Percentiles rank a stretch among this genome's conserved stretches.
These are phyloP conservation scores for Sugiyamaella xylanicola DNA, from an alignment of 1,139 yeast genomes.

Conservation along the genomic window DNA sequence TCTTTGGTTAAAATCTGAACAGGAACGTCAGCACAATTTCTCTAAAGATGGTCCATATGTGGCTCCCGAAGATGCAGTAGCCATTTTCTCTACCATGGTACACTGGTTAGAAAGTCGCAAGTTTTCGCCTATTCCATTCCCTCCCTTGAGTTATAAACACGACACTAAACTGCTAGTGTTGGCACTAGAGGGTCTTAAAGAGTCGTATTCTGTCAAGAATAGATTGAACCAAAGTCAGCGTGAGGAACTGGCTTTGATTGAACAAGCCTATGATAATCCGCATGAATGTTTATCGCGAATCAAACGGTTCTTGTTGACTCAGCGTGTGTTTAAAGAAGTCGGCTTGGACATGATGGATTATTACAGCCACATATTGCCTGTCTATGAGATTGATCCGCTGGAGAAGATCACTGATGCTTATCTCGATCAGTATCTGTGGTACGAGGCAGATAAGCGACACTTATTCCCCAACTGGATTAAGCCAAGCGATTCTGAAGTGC, in stretches of 20 bases:
- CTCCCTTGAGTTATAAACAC: slow-evolving; percentile 88
- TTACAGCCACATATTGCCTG: slow-evolving; percentile 81
- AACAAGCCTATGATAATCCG: slow-evolving; percentile 96
- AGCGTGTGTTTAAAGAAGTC: slow-evolving; percentile 89
- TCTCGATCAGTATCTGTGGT: slow-evolving; percentile 94
- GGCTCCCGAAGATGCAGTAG: slow-evolving; percentile 84
- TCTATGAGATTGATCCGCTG: slow-evolving; percentile 83
- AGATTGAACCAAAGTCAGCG: slow-evolving; percentile 84
- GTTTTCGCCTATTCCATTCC: slow-evolving; percentile 89
- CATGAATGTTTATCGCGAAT: slow-evolving; percentile 87
- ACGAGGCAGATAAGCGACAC: slow-evolving; percentile 84
- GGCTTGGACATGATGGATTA: slow-evolving; percentile 91
- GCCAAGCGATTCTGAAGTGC: slow-evolving; percentile 92
- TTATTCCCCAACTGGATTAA: slow-evolving; percentile 96
- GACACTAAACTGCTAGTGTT: slow-evolving; percentile 87
- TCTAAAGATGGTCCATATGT: slow-evolving; percentile 88
- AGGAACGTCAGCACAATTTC: slow-evolving; percentile 78
- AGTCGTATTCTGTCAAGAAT: slow-evolving; percentile 78
- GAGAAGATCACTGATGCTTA: slow-evolving; percentile 97
- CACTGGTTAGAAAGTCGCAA: slow-evolving; percentile 88
- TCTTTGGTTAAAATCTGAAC: slow-evolving; percentile 90
- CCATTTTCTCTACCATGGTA: slow-evolving; percentile 83
- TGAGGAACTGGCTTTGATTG: slow-evolving; percentile 90
- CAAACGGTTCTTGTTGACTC: slow-evolving; percentile 80
- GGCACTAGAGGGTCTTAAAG: slow-evolving; percentile 88